Evolutionary conservation across 2,329 filamentous ascomycete species (phyloP).

Genomic region (Apiospora sp.): DNA sequence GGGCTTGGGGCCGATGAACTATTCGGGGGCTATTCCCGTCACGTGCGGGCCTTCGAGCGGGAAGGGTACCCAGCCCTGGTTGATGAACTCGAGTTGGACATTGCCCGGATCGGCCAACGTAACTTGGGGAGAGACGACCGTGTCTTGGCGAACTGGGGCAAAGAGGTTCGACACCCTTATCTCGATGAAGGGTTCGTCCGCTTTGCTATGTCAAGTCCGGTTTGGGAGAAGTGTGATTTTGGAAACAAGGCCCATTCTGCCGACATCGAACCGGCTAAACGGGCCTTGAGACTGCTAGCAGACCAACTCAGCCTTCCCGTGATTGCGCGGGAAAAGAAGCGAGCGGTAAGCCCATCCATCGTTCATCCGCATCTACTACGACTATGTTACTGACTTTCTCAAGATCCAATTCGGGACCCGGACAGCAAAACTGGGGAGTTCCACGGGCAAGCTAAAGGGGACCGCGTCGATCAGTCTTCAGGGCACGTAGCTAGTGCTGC

Average conservation of each 20-base stretch:
- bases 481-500: slow-evolving; percentile 25
- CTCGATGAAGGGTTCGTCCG: slow-evolving; percentile 87
- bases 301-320: slow-evolving; percentile 73
- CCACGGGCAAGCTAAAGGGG: slow-evolving; percentile 67
- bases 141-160: slow-evolving; percentile 87
- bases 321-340: slow-evolving; percentile 89
- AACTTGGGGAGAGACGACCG: slow-evolving; percentile 95
- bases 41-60: slow-evolving; percentile 77
- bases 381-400: slow-evolving; percentile 31
- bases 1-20: slow-evolving; percentile 96
- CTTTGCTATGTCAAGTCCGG: slow-evolving; percentile 77
- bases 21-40: slow-evolving; percentile 91
- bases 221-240: slow-evolving; percentile 91
- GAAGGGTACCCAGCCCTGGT: slow-evolving; percentile 75
- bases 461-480: slow-evolving; percentile 65
- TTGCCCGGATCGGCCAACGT: slow-evolving; percentile 85
- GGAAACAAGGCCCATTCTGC: slow-evolving; percentile 51
- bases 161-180: slow-evolving; percentile 89
- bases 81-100: slow-evolving; percentile 85
- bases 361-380: background rate
- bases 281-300: slow-evolving; percentile 79
- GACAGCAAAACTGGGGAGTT: slow-evolving; percentile 81
- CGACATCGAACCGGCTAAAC: slow-evolving; percentile 79
- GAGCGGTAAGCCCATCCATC: slow-evolving; percentile 68
- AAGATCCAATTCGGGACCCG: slow-evolving; percentile 84